Percentiles rank a stretch among this genome's conserved stretches.
Conservation (phyloP, 345 rosid species). For the Jatropha curcas region DNA sequence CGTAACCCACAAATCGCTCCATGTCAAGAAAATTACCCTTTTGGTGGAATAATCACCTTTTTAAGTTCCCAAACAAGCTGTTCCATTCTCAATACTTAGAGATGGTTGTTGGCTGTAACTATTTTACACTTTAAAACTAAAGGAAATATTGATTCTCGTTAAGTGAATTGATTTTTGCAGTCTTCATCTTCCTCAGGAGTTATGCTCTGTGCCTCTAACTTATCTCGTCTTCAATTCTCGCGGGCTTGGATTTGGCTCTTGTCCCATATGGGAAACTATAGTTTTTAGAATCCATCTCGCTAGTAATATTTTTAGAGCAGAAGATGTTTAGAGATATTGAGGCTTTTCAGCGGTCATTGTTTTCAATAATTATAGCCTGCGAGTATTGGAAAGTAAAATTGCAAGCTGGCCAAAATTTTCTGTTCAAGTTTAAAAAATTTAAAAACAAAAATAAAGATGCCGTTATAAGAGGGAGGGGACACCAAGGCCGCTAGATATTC, state of each 20-base stretch:
- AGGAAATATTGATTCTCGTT: not conserved
- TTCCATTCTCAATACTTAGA: not conserved
- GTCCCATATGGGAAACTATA: conserved; percentile 29
- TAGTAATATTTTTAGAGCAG: no score
- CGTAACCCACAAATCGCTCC: conserved; percentile 46
- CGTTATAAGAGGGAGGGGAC: no score
- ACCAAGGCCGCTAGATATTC: no score
- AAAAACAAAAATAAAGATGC: no score
- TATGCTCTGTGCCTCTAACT: conserved; percentile 10
- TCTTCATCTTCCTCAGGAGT: conserved; percentile 13
- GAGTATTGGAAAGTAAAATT: no score
- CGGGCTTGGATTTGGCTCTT: conserved; percentile 1
- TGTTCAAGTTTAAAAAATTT: no score
- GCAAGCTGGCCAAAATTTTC: no score
- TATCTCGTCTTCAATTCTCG: not conserved
- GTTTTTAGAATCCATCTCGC: no score
- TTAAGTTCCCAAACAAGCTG: not conserved
- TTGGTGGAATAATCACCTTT: not conserved
- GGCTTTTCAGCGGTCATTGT: no score
- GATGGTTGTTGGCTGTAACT: not conserved
- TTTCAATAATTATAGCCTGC: no score
- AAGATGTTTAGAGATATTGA: no score
- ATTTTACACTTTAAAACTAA: not conserved
- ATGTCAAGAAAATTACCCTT: conserved; percentile 39
- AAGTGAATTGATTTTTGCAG: not conserved